Evolutionary conservation across 352 stramenopile genomes (phyloP).

Genomic region (Globisporangium uncinulatum): DNA sequence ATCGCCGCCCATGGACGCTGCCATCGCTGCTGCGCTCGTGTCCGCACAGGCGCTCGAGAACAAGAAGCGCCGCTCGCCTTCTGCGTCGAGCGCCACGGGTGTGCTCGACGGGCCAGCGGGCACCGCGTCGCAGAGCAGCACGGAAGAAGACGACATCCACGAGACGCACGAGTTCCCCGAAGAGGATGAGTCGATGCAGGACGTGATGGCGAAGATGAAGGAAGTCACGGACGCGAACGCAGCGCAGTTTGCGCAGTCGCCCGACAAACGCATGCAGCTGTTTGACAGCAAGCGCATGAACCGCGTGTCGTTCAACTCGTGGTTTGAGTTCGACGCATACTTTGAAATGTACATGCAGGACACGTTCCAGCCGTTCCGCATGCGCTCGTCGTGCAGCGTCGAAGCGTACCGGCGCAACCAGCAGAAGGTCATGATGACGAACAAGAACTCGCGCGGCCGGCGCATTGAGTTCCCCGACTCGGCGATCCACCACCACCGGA

Average conservation of each 20-base stretch:
- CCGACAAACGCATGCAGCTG: constrained; percentile 41
- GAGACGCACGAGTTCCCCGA: constrained; percentile 43
- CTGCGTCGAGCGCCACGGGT: constrained; percentile 1
- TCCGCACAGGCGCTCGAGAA: constrained; percentile 22
- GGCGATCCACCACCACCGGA: constrained; percentile 82
- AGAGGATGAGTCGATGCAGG: constrained; percentile 44
- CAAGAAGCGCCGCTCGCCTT: constrained; percentile 29
- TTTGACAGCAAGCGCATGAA: constrained; percentile 82
- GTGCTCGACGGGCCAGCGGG: constrained; percentile 1
- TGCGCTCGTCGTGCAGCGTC: constrained; percentile 80
- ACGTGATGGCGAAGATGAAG: constrained; percentile 71
- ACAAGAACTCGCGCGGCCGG: constrained; percentile 77
- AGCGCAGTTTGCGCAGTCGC: constrained; percentile 24
- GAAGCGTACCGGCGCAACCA: constrained; percentile 81
- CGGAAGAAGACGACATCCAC: constrained; percentile 21
- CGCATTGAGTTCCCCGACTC: constrained; percentile 77
- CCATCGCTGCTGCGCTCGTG: constrained; percentile 7
- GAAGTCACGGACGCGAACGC: constrained; percentile 29
- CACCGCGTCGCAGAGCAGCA: constrained; percentile 16
- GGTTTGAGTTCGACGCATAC: constrained; percentile 84
- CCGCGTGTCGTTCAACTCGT: constrained; percentile 82
- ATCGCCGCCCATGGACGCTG: neutral
- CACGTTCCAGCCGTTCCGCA: constrained; percentile 83
- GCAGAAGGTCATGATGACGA: constrained; percentile 85
- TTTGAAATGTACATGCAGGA: constrained; percentile 88